phyloP scores from a whole-genome alignment of 2,329 filamentous ascomycete species.

The Coleophoma eucalyptorum region DNA sequence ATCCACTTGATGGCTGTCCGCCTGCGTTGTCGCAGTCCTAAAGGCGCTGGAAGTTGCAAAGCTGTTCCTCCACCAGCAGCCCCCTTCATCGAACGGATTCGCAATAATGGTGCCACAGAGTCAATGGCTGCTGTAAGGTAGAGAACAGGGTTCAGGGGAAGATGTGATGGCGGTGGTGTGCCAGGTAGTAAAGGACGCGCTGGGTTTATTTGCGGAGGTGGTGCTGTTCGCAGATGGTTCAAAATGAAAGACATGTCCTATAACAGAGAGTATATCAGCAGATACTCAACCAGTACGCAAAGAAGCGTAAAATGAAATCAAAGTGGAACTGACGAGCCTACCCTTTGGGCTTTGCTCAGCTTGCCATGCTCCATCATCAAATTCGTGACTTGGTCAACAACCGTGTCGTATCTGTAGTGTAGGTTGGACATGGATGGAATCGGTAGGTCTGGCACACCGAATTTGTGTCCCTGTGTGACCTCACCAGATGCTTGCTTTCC shows the following conservation, averaged over 20 bases:
- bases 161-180: slow-evolving; percentile 69
- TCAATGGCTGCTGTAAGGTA: slow-evolving; percentile 92
- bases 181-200: slow-evolving; percentile 70
- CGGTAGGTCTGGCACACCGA: slow-evolving; percentile 65
- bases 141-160: slow-evolving; percentile 83
- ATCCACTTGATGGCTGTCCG: slow-evolving; percentile 86
- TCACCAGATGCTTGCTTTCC: slow-evolving; percentile 16
- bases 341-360: slow-evolving; percentile 83
- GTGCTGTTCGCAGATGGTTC: slow-evolving; percentile 77
- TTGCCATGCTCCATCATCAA: slow-evolving; percentile 91
- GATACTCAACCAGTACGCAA: slow-evolving; percentile 11
- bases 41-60: slow-evolving; percentile 77
- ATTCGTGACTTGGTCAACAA: slow-evolving; percentile 84
- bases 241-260: slow-evolving; percentile 85
- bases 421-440: slow-evolving; percentile 60
- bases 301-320: slow-evolving; percentile 16
- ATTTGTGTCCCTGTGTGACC: slow-evolving; percentile 48
- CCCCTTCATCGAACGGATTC: slow-evolving; percentile 71
- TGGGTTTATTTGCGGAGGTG: slow-evolving; percentile 73
- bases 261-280: not conserved
- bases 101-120: slow-evolving; percentile 84
- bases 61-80: slow-evolving; percentile 82
- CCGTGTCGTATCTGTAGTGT: slow-evolving; percentile 79
- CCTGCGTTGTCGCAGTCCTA: slow-evolving; percentile 71
- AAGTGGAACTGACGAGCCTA: slow-evolving; percentile 34